Evolutionary conservation across 208 protist genomes (phyloP).

Genomic region (Tritrichomonas musculus): DNA sequence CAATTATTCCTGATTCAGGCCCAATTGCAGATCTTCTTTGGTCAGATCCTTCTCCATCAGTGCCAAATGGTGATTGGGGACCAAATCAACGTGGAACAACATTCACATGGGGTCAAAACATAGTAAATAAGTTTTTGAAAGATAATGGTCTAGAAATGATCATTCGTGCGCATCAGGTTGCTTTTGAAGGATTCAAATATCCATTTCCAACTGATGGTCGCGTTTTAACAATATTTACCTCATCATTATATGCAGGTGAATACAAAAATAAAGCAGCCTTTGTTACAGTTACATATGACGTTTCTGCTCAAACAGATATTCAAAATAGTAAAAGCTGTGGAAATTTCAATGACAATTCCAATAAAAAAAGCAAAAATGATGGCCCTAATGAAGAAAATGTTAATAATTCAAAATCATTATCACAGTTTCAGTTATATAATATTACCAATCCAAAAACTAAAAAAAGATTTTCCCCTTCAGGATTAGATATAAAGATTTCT

Average conservation of each 20-base stretch:
- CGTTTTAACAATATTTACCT: conserved; percentile 97
- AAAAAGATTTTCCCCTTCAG: too few species aligned
- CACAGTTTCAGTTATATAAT: too few species aligned
- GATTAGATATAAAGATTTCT: too few species aligned
- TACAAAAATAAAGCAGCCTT: not conserved
- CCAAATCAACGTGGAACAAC: conserved; percentile 95
- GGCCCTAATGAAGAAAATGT: too few species aligned
- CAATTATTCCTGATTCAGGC: conserved; percentile 93
- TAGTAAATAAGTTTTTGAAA: conserved; percentile 90
- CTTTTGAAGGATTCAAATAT: not conserved
- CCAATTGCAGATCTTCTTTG: conserved; percentile 97
- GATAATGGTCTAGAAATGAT: conserved; percentile 97
- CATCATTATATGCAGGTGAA: not conserved
- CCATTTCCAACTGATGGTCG: not conserved
- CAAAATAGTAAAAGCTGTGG: too few species aligned
- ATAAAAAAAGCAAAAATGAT: too few species aligned
- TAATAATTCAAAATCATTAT: too few species aligned
- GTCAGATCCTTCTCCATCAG: conserved; percentile 90
- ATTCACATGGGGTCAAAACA: conserved; percentile 90
- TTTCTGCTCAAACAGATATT: too few species aligned
- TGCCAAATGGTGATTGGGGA: conserved; percentile 74
- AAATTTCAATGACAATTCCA: too few species aligned
- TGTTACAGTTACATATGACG: not conserved
- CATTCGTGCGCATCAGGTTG: conserved; percentile 92
- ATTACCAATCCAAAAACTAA: too few species aligned